phyloP scores from a whole-genome alignment of 176 grass and related monocot species.

The Chrysopogon serrulatus region DNA sequence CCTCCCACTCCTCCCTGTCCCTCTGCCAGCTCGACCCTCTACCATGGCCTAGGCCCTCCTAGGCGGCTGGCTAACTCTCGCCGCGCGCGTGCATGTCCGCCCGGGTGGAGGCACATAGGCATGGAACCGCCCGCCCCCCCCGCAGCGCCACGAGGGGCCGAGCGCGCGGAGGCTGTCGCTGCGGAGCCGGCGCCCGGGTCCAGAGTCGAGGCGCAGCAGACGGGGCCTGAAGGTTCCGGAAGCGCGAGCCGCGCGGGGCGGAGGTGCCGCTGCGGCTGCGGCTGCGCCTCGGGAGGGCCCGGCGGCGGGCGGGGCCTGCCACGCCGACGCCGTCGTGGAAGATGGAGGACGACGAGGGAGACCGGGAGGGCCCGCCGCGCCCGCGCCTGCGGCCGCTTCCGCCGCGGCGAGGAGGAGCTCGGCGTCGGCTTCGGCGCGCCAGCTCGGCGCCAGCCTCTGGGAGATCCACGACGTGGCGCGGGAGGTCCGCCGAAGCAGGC shows the following conservation, averaged over 20 bases:
- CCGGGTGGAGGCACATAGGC: neutral
- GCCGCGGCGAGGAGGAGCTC: conserved; percentile 43
- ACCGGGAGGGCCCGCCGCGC: neutral
- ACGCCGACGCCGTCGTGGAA: conserved; percentile 70
- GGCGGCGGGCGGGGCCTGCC: conserved; percentile 38
- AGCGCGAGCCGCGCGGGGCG: neutral
- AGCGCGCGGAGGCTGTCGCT: conserved; percentile 13
- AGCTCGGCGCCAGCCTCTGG: conserved; percentile 89
- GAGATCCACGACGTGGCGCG: conserved; percentile 63
- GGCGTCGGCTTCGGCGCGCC: conserved; percentile 54
- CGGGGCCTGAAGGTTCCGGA: neutral
- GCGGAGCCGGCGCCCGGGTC: conserved; percentile 25
- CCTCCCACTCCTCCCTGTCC: neutral
- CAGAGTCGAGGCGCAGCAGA: conserved; percentile 2
- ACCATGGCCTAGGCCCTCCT: neutral
- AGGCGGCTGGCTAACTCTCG: neutral
- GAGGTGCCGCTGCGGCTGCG: conserved; percentile 37
- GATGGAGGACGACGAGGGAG: conserved; percentile 41
- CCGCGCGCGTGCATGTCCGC: conserved; percentile 8
- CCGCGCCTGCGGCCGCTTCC: neutral
- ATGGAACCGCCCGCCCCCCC: conserved; percentile 9
- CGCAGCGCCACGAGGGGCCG: conserved; percentile 6
- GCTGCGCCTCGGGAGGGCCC: conserved; percentile 33
- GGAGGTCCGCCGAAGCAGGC: conserved; percentile 14
- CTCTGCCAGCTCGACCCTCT: neutral